These are phyloP conservation scores for Crithidia sp. DNA, from an alignment of 208 protist species.

Conservation along the genomic window DNA sequence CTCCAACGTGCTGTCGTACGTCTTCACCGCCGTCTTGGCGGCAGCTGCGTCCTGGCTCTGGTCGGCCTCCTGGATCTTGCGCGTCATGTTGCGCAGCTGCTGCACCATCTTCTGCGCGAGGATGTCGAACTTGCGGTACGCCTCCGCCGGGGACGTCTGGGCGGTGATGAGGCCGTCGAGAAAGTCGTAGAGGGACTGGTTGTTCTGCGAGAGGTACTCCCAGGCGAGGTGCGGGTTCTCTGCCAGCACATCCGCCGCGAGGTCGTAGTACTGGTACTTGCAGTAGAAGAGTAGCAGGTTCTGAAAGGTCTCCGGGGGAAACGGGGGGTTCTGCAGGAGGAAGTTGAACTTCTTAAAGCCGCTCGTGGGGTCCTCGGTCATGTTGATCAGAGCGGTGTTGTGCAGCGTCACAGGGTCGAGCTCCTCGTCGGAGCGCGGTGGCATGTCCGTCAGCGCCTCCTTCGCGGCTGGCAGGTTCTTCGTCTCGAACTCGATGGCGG, in stretches of 20 bases:
- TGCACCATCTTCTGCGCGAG: slow-evolving; percentile 95
- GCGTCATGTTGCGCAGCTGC: slow-evolving; percentile 94
- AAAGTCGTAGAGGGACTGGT: slow-evolving; percentile 95
- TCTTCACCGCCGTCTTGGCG: slow-evolving; percentile 81
- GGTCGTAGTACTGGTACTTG: slow-evolving; percentile 96
- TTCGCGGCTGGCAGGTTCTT: slow-evolving; percentile 91
- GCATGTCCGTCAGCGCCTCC: slow-evolving; percentile 97
- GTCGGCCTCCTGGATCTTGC: slow-evolving; percentile 95
- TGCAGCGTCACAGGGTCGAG: slow-evolving; percentile 97
- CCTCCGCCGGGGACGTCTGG: slow-evolving; percentile 95
- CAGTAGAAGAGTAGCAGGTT: slow-evolving; percentile 97
- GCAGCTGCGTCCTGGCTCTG: slow-evolving; percentile 86
- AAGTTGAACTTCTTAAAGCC: slow-evolving; percentile 98
- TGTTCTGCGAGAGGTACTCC: slow-evolving; percentile 92
- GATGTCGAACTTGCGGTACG: slow-evolving; percentile 97
- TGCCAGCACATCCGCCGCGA: slow-evolving; percentile 96
- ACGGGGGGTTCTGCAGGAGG: slow-evolving; percentile 94
- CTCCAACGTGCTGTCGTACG: slow-evolving; percentile 95
- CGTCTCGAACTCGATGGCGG: slow-evolving; percentile 96
- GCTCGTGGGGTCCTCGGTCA: slow-evolving; percentile 94
- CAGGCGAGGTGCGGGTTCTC: slow-evolving; percentile 95
- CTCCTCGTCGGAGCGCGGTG: slow-evolving; percentile 95
- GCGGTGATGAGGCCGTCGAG: slow-evolving; percentile 95
- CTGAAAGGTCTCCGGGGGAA: slow-evolving; percentile 97
- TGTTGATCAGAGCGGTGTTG: slow-evolving; percentile 98